Percentiles rank a stretch among this genome's conserved stretches.
These are phyloP conservation scores for Linderina pennispora DNA, from an alignment of 192 early-diverging fungal species.

Conservation along the genomic window DNA sequence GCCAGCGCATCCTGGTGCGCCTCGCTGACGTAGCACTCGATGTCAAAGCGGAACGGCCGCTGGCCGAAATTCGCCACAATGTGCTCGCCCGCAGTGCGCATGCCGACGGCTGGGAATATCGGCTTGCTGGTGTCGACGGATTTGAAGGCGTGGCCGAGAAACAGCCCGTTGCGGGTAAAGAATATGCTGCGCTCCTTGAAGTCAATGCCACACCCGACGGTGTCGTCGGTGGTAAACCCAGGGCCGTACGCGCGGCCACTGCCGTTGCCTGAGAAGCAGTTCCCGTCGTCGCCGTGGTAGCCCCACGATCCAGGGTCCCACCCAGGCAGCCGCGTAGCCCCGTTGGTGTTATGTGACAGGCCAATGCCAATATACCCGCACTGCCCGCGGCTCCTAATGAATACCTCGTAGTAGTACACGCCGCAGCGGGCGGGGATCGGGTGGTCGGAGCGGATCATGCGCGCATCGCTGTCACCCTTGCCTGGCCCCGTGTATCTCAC, in stretches of 20 bases:
- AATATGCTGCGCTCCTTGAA: constrained; percentile 69
- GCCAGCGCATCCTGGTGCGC: constrained; percentile 19
- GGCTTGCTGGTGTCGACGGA: constrained; percentile 28
- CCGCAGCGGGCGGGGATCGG: constrained; percentile 82
- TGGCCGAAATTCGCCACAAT: constrained; percentile 59
- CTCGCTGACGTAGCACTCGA: constrained; percentile 27
- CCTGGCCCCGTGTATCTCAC: constrained; percentile 54
- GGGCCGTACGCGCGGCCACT: constrained; percentile 83
- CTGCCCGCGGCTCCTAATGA: constrained; percentile 77
- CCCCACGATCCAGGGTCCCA: constrained; percentile 91
- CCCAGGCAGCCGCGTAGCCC: constrained; percentile 73
- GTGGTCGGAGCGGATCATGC: constrained; percentile 69
- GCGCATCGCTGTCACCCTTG: constrained; percentile 70
- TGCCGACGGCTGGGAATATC: constrained; percentile 56
- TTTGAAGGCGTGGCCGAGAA: constrained; percentile 55
- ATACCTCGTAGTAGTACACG: constrained; percentile 89
- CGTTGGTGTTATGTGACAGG: constrained; percentile 53
- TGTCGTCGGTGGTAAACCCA: constrained; percentile 85
- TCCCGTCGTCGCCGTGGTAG: constrained; percentile 96
- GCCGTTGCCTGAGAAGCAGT: constrained; percentile 68
- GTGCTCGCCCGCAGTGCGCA: constrained; percentile 53
- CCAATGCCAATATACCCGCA: constrained; percentile 93
- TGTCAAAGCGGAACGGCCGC: constrained; percentile 55
- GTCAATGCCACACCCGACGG: constrained; percentile 90
- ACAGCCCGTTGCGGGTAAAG: constrained; percentile 90